A percentile compares a stretch with the other conserved stretches of the same genome.
Evolutionary conservation across 2,329 filamentous ascomycete species (phyloP).

Genomic region (Cercospora sp.): DNA sequence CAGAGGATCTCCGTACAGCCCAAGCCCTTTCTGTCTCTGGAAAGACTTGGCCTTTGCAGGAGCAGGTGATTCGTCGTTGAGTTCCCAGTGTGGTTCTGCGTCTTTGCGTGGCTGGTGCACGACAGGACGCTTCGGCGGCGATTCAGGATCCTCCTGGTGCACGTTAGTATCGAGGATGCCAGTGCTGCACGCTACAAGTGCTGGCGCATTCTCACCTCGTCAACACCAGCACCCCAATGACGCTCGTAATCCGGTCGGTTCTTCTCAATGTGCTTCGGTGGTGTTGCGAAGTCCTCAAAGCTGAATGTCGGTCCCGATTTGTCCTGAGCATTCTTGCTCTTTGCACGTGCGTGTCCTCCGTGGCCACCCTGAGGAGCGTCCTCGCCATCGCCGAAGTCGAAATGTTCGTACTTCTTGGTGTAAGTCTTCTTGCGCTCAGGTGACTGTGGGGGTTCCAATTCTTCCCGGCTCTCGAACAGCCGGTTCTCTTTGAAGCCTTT

Average conservation of each 20-base stretch:
- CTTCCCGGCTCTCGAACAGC: slow-evolving; percentile 58
- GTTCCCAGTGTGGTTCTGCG: slow-evolving; percentile 78
- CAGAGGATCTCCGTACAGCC: slow-evolving; percentile 75
- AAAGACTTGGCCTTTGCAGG: slow-evolving; percentile 38
- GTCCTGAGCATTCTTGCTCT: slow-evolving; percentile 36
- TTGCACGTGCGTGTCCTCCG: slow-evolving; percentile 27
- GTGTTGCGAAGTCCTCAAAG: slow-evolving; percentile 85
- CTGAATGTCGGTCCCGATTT: slow-evolving; percentile 70
- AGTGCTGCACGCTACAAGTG: slow-evolving; percentile 24
- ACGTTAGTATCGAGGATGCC: slow-evolving; percentile 8
- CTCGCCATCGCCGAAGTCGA: slow-evolving; percentile 72
- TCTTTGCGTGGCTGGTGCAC: slow-evolving; percentile 73
- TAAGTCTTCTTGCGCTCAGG: slow-evolving; percentile 61
- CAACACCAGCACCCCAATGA: slow-evolving; percentile 74
- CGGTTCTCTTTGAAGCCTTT: slow-evolving; percentile 56
- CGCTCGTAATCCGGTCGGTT: slow-evolving; percentile 68
- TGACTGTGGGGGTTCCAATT: slow-evolving; percentile 40
- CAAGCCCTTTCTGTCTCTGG: slow-evolving; percentile 63
- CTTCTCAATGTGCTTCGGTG: slow-evolving; percentile 70
- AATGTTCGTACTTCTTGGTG: slow-evolving; percentile 80
- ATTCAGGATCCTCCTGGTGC: slow-evolving; percentile 57
- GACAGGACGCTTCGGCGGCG: slow-evolving; percentile 60
- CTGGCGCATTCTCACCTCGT: slow-evolving; percentile 51
- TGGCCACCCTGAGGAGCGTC: slow-evolving; percentile 37
- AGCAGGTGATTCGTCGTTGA: slow-evolving; percentile 70